phyloP scores from a whole-genome alignment of 345 rosid species.

The Angophora floribunda region DNA sequence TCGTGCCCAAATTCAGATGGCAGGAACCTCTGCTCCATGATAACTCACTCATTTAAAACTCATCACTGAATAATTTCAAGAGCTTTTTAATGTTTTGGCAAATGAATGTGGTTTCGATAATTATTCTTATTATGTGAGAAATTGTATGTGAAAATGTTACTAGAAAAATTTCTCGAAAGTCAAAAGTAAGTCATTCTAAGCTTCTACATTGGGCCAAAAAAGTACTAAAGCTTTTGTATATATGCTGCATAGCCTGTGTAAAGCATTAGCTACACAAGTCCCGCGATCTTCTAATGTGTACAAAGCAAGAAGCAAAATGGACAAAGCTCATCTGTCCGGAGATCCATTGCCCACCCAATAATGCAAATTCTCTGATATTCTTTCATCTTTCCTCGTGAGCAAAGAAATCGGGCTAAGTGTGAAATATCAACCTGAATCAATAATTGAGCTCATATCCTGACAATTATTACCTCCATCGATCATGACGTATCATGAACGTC shows the following conservation, averaged over 20 bases:
- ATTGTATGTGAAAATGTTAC: not conserved
- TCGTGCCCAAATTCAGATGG: conserved; percentile 75
- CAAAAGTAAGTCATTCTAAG: not conserved
- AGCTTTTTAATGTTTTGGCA: not conserved
- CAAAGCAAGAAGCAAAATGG: not conserved
- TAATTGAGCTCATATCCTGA: not conserved
- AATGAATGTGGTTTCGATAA: not conserved
- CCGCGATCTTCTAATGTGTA: not conserved
- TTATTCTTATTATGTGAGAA: not conserved
- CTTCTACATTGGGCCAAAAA: not conserved
- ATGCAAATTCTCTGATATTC: not conserved
- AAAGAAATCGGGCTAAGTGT: not conserved
- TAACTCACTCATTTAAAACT: not conserved
- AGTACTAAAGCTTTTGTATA: not conserved
- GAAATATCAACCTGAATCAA: not conserved
- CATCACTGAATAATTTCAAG: not conserved
- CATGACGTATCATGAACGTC: not conserved
- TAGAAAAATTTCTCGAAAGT: not conserved
- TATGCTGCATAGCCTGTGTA: not conserved
- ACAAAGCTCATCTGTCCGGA: not conserved
- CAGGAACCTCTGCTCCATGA: conserved; percentile 34
- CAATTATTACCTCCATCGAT: not conserved
- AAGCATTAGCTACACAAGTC: not conserved
- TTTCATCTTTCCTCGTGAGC: not conserved
- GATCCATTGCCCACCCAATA: not conserved